These are phyloP conservation scores for Didymella exigua DNA, from an alignment of 2,329 filamentous ascomycete genomes.

Conservation along the genomic window DNA sequence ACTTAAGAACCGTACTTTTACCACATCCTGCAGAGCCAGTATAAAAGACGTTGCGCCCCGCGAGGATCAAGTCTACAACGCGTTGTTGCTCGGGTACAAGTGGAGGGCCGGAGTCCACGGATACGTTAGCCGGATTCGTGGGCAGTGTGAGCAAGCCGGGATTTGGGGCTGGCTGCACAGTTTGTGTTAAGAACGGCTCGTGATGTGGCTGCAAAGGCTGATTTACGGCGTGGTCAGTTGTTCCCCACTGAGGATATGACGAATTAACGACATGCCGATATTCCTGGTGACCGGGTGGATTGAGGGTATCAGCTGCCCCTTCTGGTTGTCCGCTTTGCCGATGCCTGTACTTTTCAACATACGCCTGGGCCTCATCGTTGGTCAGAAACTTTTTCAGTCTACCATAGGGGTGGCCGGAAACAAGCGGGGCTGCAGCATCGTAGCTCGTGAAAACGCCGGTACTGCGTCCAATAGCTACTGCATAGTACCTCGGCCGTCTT, in stretches of 20 bases:
- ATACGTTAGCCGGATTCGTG: background rate
- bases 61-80: constrained; percentile 58
- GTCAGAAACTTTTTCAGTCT: background rate
- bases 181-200: background rate
- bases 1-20: constrained; percentile 62
- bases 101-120: background rate
- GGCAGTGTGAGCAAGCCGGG: background rate
- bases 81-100: constrained; percentile 57
- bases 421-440: background rate
- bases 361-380: background rate
- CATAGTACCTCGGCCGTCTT: background rate
- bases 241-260: no score
- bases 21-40: constrained; percentile 68
- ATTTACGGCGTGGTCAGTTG: background rate
- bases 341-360: background rate
- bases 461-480: background rate
- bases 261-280: background rate
- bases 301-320: no score
- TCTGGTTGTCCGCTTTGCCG: background rate
- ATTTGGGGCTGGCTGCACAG: background rate
- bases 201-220: background rate
- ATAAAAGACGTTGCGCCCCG: constrained; percentile 65
- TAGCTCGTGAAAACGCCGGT: background rate
- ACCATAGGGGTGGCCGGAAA: background rate
- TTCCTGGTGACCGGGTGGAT: background rate